Percentiles rank a stretch among this genome's conserved stretches.
These are phyloP conservation scores for Akanthomyces dipterigenus DNA, from an alignment of 2,329 filamentous ascomycete genomes.

Conservation along the genomic window DNA sequence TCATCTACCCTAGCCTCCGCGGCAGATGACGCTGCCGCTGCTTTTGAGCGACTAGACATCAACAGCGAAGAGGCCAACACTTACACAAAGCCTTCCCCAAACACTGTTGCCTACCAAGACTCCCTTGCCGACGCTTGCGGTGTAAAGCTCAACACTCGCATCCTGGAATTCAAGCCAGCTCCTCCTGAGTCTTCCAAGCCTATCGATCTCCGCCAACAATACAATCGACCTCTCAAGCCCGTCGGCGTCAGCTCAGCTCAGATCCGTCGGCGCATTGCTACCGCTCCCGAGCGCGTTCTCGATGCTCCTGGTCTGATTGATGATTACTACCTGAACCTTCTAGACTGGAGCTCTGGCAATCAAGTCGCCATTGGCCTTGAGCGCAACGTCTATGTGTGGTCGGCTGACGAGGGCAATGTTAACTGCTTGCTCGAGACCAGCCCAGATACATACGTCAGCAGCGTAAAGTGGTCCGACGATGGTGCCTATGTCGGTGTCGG, in stretches of 20 bases:
- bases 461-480: conserved; percentile 97
- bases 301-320: conserved; percentile 94
- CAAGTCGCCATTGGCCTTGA: conserved; percentile 97
- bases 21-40: conserved; percentile 71
- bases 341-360: conserved; percentile 97
- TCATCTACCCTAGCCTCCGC: conserved; percentile 71
- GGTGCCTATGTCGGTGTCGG: conserved; percentile 95
- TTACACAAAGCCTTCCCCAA: conserved; percentile 75
- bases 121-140: conserved; percentile 87
- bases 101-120: conserved; percentile 85
- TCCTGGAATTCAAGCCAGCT: conserved; percentile 96
- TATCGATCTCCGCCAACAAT: conserved; percentile 93
- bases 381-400: conserved; percentile 97
- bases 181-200: conserved; percentile 98
- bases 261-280: conserved; percentile 85
- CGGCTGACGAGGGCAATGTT: conserved; percentile 85
- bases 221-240: conserved; percentile 90
- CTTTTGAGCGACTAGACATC: conserved; percentile 72
- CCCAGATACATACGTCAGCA: conserved; percentile 91
- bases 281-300: conserved; percentile 89
- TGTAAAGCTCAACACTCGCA: conserved; percentile 87
- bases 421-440: conserved; percentile 81
- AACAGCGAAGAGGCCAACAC: conserved; percentile 60
- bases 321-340: conserved; percentile 97
- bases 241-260: conserved; percentile 69